These are phyloP conservation scores for Trypanosomatidae sp. DNA, from an alignment of 208 protist genomes.

Conservation along the genomic window DNA sequence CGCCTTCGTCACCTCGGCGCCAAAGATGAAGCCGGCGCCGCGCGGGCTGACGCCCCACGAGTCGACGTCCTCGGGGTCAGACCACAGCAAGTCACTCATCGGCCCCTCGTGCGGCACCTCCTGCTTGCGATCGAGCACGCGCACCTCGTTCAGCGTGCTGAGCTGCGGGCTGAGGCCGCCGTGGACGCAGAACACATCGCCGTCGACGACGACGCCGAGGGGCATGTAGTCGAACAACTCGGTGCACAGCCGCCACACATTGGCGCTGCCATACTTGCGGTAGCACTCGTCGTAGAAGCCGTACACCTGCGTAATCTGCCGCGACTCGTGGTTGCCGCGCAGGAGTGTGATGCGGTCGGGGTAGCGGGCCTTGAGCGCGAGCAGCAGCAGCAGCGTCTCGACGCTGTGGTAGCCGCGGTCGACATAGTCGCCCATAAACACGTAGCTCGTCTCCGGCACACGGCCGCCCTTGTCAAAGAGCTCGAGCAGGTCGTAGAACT, in stretches of 20 bases:
- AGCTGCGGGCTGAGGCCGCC: constrained; percentile 85
- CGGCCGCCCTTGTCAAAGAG: constrained; percentile 93
- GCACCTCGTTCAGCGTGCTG: constrained; percentile 74
- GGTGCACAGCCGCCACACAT: constrained; percentile 85
- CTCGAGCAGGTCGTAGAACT: constrained; percentile 97
- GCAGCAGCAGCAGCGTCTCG: constrained; percentile 86
- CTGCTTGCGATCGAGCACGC: constrained; percentile 77
- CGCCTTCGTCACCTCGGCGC: constrained; percentile 43
- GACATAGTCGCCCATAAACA: constrained; percentile 92
- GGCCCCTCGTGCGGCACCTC: constrained; percentile 86
- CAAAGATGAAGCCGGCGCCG: constrained; percentile 85
- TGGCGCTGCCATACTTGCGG: constrained; percentile 85
- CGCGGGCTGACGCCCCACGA: constrained; percentile 73
- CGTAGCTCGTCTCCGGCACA: constrained; percentile 71
- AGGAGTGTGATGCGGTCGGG: constrained; percentile 92
- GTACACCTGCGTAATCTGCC: constrained; percentile 95
- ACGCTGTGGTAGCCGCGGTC: constrained; percentile 93
- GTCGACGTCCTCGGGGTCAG: constrained; percentile 88
- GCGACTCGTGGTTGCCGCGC: constrained; percentile 95
- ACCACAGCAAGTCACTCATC: constrained; percentile 87
- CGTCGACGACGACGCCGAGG: constrained; percentile 82
- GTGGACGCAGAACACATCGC: constrained; percentile 91
- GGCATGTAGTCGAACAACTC: constrained; percentile 92
- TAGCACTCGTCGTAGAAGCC: constrained; percentile 95
- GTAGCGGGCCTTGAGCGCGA: constrained; percentile 89